These are phyloP conservation scores for Peronospora farinosa DNA, from an alignment of 352 stramenopile genomes.

Conservation along the genomic window DNA sequence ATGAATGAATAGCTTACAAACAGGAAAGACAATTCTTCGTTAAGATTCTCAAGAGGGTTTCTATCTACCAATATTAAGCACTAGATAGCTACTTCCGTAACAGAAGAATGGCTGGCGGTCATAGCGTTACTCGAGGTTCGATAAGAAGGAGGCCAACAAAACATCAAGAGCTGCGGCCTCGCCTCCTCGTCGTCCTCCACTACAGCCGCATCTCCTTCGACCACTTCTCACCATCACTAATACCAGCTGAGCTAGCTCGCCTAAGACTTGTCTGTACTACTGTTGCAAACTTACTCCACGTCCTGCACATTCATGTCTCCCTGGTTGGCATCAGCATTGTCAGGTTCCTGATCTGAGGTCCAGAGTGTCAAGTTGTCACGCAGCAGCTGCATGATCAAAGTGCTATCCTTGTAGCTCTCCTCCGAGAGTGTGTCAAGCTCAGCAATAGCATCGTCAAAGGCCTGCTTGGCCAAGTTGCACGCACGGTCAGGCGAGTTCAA, in stretches of 20 bases:
- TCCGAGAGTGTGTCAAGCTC: slow-evolving; percentile 99
- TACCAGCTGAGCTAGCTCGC: slow-evolving; percentile 15
- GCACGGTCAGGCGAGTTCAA: slow-evolving; percentile 92
- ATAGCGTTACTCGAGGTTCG: slow-evolving; percentile 8
- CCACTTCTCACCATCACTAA: slow-evolving; percentile 2
- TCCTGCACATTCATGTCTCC: slow-evolving; percentile 84
- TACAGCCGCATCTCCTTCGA: slow-evolving; percentile 14
- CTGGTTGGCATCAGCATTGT: slow-evolving; percentile 87
- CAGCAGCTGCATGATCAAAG: slow-evolving; percentile 99
- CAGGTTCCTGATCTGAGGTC: slow-evolving; percentile 94
- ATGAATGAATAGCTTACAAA: background rate
- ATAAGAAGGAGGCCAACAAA: slow-evolving; percentile 29
- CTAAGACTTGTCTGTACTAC: slow-evolving; percentile 11
- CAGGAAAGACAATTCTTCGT: slow-evolving; percentile 22
- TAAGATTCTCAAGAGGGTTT: slow-evolving; percentile 19
- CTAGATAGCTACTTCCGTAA: slow-evolving; percentile 9
- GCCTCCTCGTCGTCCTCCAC: slow-evolving; percentile 10
- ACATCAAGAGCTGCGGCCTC: slow-evolving; percentile 21
- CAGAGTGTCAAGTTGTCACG: slow-evolving; percentile 99
- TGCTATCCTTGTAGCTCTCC: slow-evolving; percentile 99
- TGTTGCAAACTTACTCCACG: slow-evolving; percentile 42
- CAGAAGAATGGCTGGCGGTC: slow-evolving; percentile 1
- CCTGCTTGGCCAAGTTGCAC: slow-evolving; percentile 93
- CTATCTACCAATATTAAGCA: slow-evolving; percentile 44
- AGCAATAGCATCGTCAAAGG: slow-evolving; percentile 99